A percentile compares a stretch with the other conserved stretches of the same genome.
phyloP scores from a whole-genome alignment of 257 asterid genomes.

The Solanum corneliomulleri region DNA sequence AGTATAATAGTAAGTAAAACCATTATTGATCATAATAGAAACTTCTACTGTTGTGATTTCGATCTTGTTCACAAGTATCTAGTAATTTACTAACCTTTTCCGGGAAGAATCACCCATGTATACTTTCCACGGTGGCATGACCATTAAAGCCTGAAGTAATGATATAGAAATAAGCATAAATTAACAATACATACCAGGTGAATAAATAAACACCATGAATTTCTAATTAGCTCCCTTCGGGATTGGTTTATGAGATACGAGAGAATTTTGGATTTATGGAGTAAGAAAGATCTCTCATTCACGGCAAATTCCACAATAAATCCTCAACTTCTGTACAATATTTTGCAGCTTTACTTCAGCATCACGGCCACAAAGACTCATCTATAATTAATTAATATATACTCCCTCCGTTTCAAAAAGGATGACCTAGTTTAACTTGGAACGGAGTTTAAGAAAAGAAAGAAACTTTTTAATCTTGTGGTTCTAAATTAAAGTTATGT shows the following conservation, averaged over 20 bases:
- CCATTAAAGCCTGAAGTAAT: background rate
- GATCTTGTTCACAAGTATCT: background rate
- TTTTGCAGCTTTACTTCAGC: background rate
- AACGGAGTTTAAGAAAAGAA: too few relatives aligned
- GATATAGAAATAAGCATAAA: background rate
- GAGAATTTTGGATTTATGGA: background rate
- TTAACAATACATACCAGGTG: background rate
- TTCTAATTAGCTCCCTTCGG: background rate
- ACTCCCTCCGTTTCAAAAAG: too few relatives aligned
- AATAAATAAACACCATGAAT: background rate
- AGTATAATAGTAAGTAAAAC: background rate
- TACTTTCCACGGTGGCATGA: background rate
- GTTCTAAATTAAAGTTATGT: too few relatives aligned
- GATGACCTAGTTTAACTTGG: too few relatives aligned
- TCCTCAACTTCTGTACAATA: background rate
- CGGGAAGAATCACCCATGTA: background rate
- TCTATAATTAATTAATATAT: background rate
- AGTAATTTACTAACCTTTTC: background rate
- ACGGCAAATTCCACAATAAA: background rate
- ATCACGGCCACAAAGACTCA: background rate
- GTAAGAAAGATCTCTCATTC: background rate
- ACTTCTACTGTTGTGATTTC: background rate
- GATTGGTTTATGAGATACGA: background rate
- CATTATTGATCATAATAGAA: background rate
- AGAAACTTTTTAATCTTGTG: too few relatives aligned